A percentile compares a stretch with the other conserved stretches of the same genome.
These are phyloP conservation scores for Citrus glauca DNA, from an alignment of 345 rosid genomes.

Conservation along the genomic window DNA sequence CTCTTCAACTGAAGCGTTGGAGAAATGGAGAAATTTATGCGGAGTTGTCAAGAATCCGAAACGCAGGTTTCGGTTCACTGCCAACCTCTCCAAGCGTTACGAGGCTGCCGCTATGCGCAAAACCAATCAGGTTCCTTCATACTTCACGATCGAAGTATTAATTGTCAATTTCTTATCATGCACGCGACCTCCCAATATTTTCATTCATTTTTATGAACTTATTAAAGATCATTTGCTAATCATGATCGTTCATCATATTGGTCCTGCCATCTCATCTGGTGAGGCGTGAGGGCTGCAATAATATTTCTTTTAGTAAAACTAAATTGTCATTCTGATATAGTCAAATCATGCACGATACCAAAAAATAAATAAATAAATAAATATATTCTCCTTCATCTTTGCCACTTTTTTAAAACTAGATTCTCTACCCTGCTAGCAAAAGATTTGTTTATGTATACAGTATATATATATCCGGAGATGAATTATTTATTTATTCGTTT, in stretches of 20 bases:
- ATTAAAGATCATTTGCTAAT: too few species aligned
- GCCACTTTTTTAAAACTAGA: background rate
- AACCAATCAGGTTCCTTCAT: conserved; percentile 44
- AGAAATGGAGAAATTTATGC: conserved; percentile 67
- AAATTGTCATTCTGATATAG: too few species aligned
- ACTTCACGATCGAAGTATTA: background rate
- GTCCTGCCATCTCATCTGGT: too few species aligned
- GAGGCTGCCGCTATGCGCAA: conserved; percentile 93
- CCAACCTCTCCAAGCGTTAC: conserved; percentile 77
- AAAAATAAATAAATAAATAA: rapidly evolving
- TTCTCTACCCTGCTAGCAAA: background rate
- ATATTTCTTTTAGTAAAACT: too few species aligned
- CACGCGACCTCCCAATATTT: too few species aligned
- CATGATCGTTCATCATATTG: too few species aligned
- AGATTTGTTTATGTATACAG: background rate
- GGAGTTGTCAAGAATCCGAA: conserved; percentile 86
- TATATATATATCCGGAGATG: too few species aligned
- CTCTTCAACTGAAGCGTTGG: conserved; percentile 55
- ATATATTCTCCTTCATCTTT: too few species aligned
- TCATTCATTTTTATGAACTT: too few species aligned
- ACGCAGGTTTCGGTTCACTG: conserved; percentile 79
- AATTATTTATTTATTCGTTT: background rate
- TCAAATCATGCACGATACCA: too few species aligned
- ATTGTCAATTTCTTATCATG: too few species aligned
- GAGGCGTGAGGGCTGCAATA: too few species aligned